These are phyloP conservation scores for Osmozyma mogii DNA, from an alignment of 805 yeast species.

Conservation along the genomic window DNA sequence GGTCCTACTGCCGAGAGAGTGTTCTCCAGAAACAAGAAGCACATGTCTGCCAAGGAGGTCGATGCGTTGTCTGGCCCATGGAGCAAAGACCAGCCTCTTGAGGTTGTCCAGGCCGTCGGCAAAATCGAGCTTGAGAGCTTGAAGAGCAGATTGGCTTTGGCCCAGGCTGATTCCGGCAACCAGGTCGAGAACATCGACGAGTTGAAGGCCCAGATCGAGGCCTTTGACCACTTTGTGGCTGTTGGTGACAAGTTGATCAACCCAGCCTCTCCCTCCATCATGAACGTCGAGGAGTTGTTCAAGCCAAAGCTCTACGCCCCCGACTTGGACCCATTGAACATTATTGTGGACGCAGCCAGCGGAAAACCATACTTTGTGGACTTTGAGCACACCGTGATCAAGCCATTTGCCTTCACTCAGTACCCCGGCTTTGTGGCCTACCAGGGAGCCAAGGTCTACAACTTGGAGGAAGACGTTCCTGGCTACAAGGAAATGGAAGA, in stretches of 20 bases:
- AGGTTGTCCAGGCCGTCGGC: slow-evolving; percentile 58
- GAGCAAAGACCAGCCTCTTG: slow-evolving; percentile 48
- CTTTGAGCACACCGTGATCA: slow-evolving; percentile 72
- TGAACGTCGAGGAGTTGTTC: slow-evolving; percentile 53
- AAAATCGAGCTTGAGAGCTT: slow-evolving; percentile 57
- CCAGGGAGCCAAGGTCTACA: slow-evolving; percentile 81
- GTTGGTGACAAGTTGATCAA: slow-evolving; percentile 56
- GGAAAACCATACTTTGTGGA: slow-evolving; percentile 53
- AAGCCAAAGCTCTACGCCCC: slow-evolving; percentile 71
- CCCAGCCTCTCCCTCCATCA: slow-evolving; percentile 45
- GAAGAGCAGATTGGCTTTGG: slow-evolving; percentile 43
- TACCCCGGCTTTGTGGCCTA: slow-evolving; percentile 82
- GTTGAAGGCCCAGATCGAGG: slow-evolving; percentile 44
- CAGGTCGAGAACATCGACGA: slow-evolving; percentile 34
- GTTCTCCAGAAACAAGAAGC: slow-evolving; percentile 61
- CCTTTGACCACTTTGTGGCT: slow-evolving; percentile 52
- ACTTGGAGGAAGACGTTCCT: slow-evolving; percentile 66
- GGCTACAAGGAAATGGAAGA: slow-evolving; percentile 61
- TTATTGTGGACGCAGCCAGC: slow-evolving; percentile 37
- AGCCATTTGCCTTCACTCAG: slow-evolving; percentile 72
- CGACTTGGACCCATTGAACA: slow-evolving; percentile 88
- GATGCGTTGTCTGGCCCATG: slow-evolving; percentile 71
- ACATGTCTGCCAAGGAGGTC: slow-evolving; percentile 42
- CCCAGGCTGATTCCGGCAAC: slow-evolving; percentile 46
- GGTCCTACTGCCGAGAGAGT: slow-evolving; percentile 84